Percentiles rank a stretch among this genome's conserved stretches.
These are phyloP conservation scores for Maudiozyma pseudohumilis DNA, from an alignment of 805 yeast genomes.

Conservation along the genomic window DNA sequence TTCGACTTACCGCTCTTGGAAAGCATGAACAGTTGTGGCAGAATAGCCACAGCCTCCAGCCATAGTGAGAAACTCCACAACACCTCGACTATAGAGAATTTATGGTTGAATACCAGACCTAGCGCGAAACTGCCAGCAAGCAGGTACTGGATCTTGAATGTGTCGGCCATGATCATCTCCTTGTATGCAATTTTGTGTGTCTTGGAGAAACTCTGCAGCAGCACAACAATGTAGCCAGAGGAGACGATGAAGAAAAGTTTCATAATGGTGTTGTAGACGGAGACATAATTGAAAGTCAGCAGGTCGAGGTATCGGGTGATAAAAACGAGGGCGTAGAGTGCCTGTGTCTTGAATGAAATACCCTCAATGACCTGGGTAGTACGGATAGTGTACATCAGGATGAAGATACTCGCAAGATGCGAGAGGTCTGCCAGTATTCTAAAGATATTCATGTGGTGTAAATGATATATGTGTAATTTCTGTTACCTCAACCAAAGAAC, in stretches of 20 bases:
- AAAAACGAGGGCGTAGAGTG: constrained; percentile 64
- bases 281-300: constrained; percentile 37
- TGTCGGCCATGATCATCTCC: constrained; percentile 54
- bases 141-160: constrained; percentile 66
- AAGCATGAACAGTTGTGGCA: constrained; percentile 86
- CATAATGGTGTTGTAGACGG: constrained; percentile 71
- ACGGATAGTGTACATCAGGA: constrained; percentile 63
- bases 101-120: constrained; percentile 55
- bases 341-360: constrained; percentile 81
- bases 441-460: constrained; percentile 17
- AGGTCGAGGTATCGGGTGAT: constrained; percentile 63
- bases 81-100: constrained; percentile 51
- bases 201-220: constrained; percentile 41
- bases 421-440: constrained; percentile 56
- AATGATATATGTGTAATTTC: too few relatives aligned
- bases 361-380: constrained; percentile 64
- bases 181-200: constrained; percentile 44
- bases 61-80: constrained; percentile 86
- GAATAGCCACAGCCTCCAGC: constrained; percentile 85
- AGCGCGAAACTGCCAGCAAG: constrained; percentile 50
- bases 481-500: too few relatives aligned
- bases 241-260: constrained; percentile 72
- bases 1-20: constrained; percentile 86
- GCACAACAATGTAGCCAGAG: constrained; percentile 61
- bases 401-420: constrained; percentile 69